Evolutionary conservation across 1,284 basidiomycete genomes (phyloP), one percentile per base, ranked within the genome.

Genomic region (Ustilago hordei): DNA sequence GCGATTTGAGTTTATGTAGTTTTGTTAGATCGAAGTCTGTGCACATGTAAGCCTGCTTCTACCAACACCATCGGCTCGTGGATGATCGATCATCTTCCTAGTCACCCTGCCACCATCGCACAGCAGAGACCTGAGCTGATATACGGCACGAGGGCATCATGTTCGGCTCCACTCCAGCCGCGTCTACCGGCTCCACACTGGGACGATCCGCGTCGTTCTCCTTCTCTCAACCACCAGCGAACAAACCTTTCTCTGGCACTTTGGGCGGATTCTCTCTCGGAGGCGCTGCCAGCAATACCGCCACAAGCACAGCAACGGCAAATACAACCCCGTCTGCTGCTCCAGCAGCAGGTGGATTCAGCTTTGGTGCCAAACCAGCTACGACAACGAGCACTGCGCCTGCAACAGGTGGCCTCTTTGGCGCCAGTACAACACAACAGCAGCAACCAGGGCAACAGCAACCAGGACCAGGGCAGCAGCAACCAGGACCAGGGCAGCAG

Each of bases 181-280:
- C 74, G 0, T 32, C 55, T 6, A 65, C 75, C 19, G 68, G 72
- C 48, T 63, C 72, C 0, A 68, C 76, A 6, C 50, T 75, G 1
- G 76, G 76, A 34, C 53, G 76, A 59, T 78, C 76, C 34, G 76
- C 76, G 15, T 75, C 72, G 17, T 78, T 78, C 60, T 72, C 69
- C 55, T 78, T 78, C 57, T 78, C 76, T 1, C 76, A 78, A 54
- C 76, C 68, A 2, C 76, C 76, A 12, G 72, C 76, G 4, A 72
- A 65, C 58, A 75, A 75, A 36, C 76, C 76, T 1, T 78, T 78
- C 64, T 65, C 72, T 4, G 76, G 76, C n/a, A 66, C 72, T 15
- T 64, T 69, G 17, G 72, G 76, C 35, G 72, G 65, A 43, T 78
- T 78, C 53, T 66, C 72, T 17, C 72, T 78, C 35, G 76, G 72